Base-by-base conservation (phyloP, 1,284 basidiomycete species). In the Moniliella sp. region DNA sequence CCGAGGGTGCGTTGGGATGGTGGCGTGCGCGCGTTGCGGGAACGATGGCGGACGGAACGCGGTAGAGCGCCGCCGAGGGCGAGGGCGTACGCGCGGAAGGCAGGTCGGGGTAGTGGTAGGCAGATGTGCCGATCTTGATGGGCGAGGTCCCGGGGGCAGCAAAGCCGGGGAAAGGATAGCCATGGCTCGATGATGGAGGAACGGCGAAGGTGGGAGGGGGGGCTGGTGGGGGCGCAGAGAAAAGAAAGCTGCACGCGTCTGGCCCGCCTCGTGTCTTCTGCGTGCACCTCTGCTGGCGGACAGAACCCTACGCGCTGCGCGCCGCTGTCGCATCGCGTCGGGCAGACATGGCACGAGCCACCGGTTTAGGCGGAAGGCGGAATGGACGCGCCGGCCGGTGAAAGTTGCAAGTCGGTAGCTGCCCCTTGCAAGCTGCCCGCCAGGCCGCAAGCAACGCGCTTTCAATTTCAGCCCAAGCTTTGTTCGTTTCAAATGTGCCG, bases 1-100 rank as follows among this genome's bases (percentile, higher is more conserved):
- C 25, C 8, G 17, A 4, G 13, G 16, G 4, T 32, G 14, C 39
- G 36, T 12, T 41, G 37, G 35, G 38, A 35, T 11, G 39, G 38
- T 18, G 33, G 26, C 25, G 35, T 33, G n/a, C 36, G n/a, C 26
- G 26, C 4, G 35, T 8, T 10, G 29, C 27, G 26, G 16, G 21
- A 4, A 28, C 25, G n/a, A 25, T 33, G 12, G 27, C 27, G 26
- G 39, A 42, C 10, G 46, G n/a, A n/a, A n/a, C n/a, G 36, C 25
- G 31, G 43, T 31, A 46, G 46, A 14, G 39, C 40, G 27, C 46
- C 39, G 21, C 46, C 46, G 21, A 48, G 37, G 30, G 46, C 34
- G 18, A 48, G 23, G 25, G 44, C 38, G 31, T 44, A 35, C 25
- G 37, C 40, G 29, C 38, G 38, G 34, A 37, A 40, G 4, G 36